Conservation (phyloP, 148 eudicot genomes). For the Simmondsia chinensis region DNA sequence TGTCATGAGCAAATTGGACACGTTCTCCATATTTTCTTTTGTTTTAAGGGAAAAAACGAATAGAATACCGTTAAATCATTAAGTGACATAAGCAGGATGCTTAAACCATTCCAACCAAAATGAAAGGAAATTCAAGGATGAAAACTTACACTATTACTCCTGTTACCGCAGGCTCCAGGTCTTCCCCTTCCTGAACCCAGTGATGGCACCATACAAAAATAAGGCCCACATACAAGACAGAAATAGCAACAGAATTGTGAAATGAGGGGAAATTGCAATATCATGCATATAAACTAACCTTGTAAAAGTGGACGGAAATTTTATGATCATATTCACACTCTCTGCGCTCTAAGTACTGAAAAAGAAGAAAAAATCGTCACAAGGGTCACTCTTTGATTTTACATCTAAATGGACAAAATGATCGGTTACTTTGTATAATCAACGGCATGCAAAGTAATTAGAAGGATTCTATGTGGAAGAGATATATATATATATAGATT, state of each 20-base stretch:
- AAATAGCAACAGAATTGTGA: neutral
- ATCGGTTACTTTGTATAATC: no score
- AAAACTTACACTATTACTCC: constrained; percentile 73
- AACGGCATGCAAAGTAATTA: no score
- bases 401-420: no score
- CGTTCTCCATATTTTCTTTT: no score
- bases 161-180: constrained; percentile 39
- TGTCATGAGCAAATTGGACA: no score
- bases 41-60: no score
- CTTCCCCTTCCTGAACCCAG: constrained; percentile 62
- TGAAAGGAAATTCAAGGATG: neutral
- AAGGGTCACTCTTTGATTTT: no score
- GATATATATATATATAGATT: no score
- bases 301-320: constrained; percentile 61
- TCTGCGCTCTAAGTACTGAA: constrained; percentile 80
- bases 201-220: constrained; percentile 9
- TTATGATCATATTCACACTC: constrained; percentile 91
- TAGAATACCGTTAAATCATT: no score
- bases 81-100: no score
- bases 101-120: neutral
- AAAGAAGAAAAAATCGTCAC: constrained; percentile 5
- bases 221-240: neutral
- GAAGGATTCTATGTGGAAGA: no score
- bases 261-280: neutral
- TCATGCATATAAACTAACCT: constrained; percentile 22